These are phyloP conservation scores for Mycena amicta DNA, from an alignment of 768 basidiomycete genomes.

Conservation along the genomic window DNA sequence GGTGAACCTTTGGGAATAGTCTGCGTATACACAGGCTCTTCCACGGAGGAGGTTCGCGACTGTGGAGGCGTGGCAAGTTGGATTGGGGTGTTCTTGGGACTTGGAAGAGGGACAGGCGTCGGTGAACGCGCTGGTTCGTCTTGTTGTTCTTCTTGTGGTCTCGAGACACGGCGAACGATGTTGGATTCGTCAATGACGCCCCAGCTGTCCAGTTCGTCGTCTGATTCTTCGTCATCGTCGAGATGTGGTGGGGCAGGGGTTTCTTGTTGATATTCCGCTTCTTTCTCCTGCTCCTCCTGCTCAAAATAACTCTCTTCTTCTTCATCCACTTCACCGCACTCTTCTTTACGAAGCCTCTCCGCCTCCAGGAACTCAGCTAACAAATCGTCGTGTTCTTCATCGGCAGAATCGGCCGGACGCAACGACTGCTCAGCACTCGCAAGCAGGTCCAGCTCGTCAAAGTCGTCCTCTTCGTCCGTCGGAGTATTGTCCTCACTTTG, in stretches of 20 bases:
- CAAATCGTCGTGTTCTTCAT: constrained; percentile 25
- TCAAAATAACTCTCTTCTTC: constrained; percentile 39
- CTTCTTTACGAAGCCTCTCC: constrained; percentile 53
- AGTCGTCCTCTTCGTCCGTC: constrained; percentile 55
- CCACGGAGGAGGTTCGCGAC: constrained; percentile 33
- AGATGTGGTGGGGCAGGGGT: background rate
- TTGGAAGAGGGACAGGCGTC: background rate
- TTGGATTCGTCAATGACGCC: constrained; percentile 17
- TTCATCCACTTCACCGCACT: constrained; percentile 49
- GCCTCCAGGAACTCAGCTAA: constrained; percentile 68
- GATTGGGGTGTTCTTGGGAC: constrained; percentile 3
- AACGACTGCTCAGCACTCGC: constrained; percentile 35
- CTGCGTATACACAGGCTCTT: constrained; percentile 19
- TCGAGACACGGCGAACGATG: constrained; percentile 5
- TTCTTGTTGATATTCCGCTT: background rate
- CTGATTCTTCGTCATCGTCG: constrained; percentile 40
- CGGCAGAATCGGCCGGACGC: constrained; percentile 56
- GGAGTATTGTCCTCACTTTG: constrained; percentile 39
- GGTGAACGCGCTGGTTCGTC: background rate
- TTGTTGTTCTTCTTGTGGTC: background rate
- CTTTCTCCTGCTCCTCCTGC: background rate
- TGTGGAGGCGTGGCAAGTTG: constrained; percentile 47
- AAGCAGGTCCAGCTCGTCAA: constrained; percentile 61
- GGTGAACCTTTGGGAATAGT: constrained; percentile 26
- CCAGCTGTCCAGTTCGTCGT: constrained; percentile 48